Percentiles rank a stretch among this genome's conserved stretches.
These are phyloP conservation scores for Suhomyces bribrorum DNA, from an alignment of 1,139 yeast species.

Conservation along the genomic window DNA sequence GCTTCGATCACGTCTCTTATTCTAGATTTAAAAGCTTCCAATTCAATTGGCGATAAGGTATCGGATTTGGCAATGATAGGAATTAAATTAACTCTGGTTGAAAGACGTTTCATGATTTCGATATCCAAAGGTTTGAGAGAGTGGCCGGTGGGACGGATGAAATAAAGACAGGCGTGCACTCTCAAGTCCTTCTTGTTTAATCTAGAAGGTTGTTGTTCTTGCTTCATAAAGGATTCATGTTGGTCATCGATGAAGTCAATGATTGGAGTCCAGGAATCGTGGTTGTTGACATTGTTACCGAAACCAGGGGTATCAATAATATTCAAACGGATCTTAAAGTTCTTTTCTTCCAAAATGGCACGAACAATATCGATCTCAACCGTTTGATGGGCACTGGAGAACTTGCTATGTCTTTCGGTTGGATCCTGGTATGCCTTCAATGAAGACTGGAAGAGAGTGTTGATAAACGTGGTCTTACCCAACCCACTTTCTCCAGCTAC, in stretches of 20 bases:
- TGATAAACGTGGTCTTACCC: conserved; percentile 91
- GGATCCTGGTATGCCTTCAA: conserved; percentile 67
- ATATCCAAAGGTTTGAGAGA: conserved; percentile 91
- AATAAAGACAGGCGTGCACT: conserved; percentile 93
- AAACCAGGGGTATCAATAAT: conserved; percentile 97
- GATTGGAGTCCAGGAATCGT: conserved; percentile 91
- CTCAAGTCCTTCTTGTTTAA: conserved; percentile 72
- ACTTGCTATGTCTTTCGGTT: conserved; percentile 65
- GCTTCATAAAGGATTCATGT: conserved; percentile 91
- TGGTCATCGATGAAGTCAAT: conserved; percentile 95
- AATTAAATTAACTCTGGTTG: conserved; percentile 86
- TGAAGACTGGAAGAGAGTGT: conserved; percentile 81
- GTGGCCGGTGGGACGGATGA: conserved; percentile 96
- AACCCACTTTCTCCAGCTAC: conserved; percentile 95
- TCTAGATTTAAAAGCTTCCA: conserved; percentile 78
- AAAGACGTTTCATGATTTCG: conserved; percentile 85
- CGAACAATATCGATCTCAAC: conserved; percentile 89
- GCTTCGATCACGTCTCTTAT: conserved; percentile 90
- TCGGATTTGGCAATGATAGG: conserved; percentile 97
- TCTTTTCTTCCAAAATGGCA: conserved; percentile 91
- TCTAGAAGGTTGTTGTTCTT: conserved; percentile 93
- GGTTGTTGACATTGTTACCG: conserved; percentile 94
- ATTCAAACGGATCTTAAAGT: conserved; percentile 80
- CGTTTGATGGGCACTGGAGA: conserved; percentile 69
- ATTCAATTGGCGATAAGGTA: conserved; percentile 81